Percentiles rank a stretch among this genome's conserved stretches.
phyloP scores from a whole-genome alignment of 2,329 filamentous ascomycete genomes.

The Epichloe uncinata region DNA sequence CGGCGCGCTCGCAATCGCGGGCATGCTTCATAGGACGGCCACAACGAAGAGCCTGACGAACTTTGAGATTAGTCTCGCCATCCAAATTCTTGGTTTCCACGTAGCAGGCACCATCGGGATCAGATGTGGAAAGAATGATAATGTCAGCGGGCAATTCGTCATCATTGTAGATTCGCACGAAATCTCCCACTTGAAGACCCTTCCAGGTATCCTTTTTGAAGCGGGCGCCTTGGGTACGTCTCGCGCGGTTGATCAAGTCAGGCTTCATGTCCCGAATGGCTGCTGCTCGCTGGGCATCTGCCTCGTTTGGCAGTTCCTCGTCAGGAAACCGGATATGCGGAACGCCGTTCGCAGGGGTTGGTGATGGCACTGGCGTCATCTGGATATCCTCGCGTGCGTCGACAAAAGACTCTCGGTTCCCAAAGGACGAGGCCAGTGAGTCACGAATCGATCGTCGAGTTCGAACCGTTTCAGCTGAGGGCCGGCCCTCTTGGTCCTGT shows the following conservation, averaged over 20 bases:
- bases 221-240: slow-evolving; percentile 53
- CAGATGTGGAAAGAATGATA: slow-evolving; percentile 83
- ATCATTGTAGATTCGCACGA: slow-evolving; percentile 90
- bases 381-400: slow-evolving; percentile 63
- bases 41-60: slow-evolving; percentile 79
- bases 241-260: slow-evolving; percentile 58
- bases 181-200: slow-evolving; percentile 86
- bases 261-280: slow-evolving; percentile 34
- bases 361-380: slow-evolving; percentile 90
- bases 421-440: slow-evolving; percentile 37
- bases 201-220: slow-evolving; percentile 97
- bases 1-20: slow-evolving; percentile 76
- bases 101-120: slow-evolving; percentile 88
- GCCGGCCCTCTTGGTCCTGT: slow-evolving; percentile 39
- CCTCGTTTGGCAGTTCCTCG: slow-evolving; percentile 23
- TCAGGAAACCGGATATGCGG: slow-evolving; percentile 26
- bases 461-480: slow-evolving; percentile 36
- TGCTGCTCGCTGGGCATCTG: slow-evolving; percentile 20
- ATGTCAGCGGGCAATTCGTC: slow-evolving; percentile 92
- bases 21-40: slow-evolving; percentile 75
- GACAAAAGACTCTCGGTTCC: slow-evolving; percentile 36
- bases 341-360: slow-evolving; percentile 35
- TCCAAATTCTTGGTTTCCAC: slow-evolving; percentile 98
- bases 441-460: slow-evolving; percentile 22
- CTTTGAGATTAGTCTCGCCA: slow-evolving; percentile 94